Evolutionary conservation across 495 filamentous ascomycete genomes (phyloP), one percentile per base, ranked within the genome.

Genomic region (Trichoderma erinaceum): DNA sequence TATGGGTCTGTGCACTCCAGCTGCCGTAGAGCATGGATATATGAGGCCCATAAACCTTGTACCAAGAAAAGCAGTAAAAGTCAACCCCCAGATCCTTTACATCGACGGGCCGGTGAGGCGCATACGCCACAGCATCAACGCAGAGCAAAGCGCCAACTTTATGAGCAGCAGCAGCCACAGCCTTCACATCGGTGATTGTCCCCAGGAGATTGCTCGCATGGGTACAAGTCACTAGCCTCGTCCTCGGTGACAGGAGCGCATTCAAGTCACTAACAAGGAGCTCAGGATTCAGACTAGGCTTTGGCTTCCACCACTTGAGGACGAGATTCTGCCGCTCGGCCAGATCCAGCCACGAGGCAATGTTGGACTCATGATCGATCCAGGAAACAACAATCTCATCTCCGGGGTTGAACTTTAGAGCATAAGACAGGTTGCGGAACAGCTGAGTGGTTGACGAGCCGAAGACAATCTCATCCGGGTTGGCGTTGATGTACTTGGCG

Each of bases 21-120:
- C 81, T 81, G 50, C 84, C 88, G 73, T 90, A 92, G 6, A 92
- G 81, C 69, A 87, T 80, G 1, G 89, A 80, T 21, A 91, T 78
- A 69, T 92, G 90, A 4, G 90, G 90, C 0, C 88, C 89, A 74
- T 87, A 92, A 27, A 90, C 87, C 75, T 92, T 91, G 76, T 91
- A 91, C 85, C 90, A 92, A 3, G 82, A 86, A 70, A 91, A 88
- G n/a, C 84, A 80, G 73, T 92, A 92, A 72, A 91, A 85, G 71
- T 92, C 90, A 0, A 89, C 89, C 0, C 82, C 89, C 5, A 92
- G 78, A 1, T 72, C 85, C 66, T 78, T 78, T 18, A 92, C 87
- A 73, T 93, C 88, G 35, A 92, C 77, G 38, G 75, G 77, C 38
- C 90, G 78, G 70, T 93, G 90, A 3, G 90, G 89, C 16, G 89